Percentiles rank a stretch among this genome's conserved stretches.
These are phyloP conservation scores for Halophytophthora polymorphica DNA, from an alignment of 352 stramenopile genomes.

Conservation along the genomic window DNA sequence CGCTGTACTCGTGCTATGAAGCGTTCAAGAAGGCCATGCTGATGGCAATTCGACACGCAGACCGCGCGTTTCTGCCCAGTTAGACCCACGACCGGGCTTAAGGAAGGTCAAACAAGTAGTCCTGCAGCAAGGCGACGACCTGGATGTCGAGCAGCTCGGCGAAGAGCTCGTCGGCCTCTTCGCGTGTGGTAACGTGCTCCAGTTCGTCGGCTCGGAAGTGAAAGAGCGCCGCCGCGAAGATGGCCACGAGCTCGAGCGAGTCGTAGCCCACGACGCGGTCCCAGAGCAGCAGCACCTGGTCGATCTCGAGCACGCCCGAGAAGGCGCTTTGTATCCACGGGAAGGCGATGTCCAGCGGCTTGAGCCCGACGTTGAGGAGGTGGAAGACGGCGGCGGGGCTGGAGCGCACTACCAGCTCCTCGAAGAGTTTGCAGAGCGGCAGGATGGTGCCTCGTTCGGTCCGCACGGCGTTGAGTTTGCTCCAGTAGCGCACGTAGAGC, in stretches of 20 bases:
- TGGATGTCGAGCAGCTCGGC: constrained; percentile 68
- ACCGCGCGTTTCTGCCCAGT: constrained; percentile 29
- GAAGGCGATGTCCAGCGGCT: constrained; percentile 71
- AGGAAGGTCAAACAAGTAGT: constrained; percentile 61
- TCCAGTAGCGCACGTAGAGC: constrained; percentile 80
- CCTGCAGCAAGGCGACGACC: constrained; percentile 61
- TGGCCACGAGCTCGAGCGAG: constrained; percentile 59
- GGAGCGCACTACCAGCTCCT: constrained; percentile 55
- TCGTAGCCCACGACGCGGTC: constrained; percentile 75
- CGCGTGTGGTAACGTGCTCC: constrained; percentile 30
- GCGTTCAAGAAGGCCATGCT: constrained; percentile 49
- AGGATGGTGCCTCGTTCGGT: constrained; percentile 55
- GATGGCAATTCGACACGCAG: constrained; percentile 32
- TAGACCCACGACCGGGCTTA: constrained; percentile 3
- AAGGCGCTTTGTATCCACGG: constrained; percentile 80
- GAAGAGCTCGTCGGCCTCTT: constrained; percentile 67
- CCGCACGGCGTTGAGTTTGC: constrained; percentile 65
- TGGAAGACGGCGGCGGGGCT: constrained; percentile 53
- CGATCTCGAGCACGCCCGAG: constrained; percentile 69
- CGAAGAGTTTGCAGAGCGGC: constrained; percentile 71
- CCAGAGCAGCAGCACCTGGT: constrained; percentile 76
- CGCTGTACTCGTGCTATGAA: constrained; percentile 51
- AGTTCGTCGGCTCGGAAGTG: constrained; percentile 62
- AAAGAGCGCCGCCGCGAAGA: constrained; percentile 71
- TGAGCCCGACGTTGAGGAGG: constrained; percentile 52